Conservation (phyloP, 495 filamentous ascomycete genomes). For the Daldinia bambusicola region DNA sequence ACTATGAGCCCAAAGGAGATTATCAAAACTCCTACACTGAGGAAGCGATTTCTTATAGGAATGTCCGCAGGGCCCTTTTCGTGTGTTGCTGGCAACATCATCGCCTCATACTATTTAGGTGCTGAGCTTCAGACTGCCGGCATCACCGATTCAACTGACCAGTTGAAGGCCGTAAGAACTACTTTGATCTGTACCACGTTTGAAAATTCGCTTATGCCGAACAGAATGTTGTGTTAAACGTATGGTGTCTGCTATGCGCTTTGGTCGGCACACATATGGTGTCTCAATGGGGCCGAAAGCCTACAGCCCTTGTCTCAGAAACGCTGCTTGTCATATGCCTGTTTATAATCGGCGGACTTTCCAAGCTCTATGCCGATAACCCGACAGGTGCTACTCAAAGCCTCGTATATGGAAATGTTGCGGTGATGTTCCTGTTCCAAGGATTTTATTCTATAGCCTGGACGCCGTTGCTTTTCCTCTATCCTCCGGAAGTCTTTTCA, state of each 20-base stretch:
- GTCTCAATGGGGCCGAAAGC: slow-evolving; percentile 56
- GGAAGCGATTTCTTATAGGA: slow-evolving; percentile 59
- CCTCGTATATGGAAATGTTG: slow-evolving; percentile 56
- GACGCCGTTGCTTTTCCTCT: slow-evolving; percentile 62
- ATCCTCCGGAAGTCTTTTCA: slow-evolving; percentile 52
- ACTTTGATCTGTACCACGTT: slow-evolving; percentile 8
- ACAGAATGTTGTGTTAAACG: slow-evolving; percentile 52
- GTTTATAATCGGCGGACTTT: slow-evolving; percentile 62
- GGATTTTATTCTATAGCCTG: slow-evolving; percentile 61
- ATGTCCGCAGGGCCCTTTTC: slow-evolving; percentile 57
- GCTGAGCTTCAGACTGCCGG: slow-evolving; percentile 59
- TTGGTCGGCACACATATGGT: slow-evolving; percentile 53
- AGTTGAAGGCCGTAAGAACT: slow-evolving; percentile 58
- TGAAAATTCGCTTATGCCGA: background rate
- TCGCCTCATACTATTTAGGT: slow-evolving; percentile 62
- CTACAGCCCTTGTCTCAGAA: slow-evolving; percentile 55
- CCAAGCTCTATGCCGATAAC: slow-evolving; percentile 59
- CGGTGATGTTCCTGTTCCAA: slow-evolving; percentile 59
- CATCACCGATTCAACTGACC: slow-evolving; percentile 53
- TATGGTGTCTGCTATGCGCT: slow-evolving; percentile 54
- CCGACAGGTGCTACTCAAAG: slow-evolving; percentile 48
- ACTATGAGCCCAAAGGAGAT: slow-evolving; percentile 56
- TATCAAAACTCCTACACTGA: slow-evolving; percentile 53
- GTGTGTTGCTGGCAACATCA: slow-evolving; percentile 63
- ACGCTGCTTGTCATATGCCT: slow-evolving; percentile 55